Conservation (phyloP, 257 asterid genomes). For the Solanum verrucosum region DNA sequence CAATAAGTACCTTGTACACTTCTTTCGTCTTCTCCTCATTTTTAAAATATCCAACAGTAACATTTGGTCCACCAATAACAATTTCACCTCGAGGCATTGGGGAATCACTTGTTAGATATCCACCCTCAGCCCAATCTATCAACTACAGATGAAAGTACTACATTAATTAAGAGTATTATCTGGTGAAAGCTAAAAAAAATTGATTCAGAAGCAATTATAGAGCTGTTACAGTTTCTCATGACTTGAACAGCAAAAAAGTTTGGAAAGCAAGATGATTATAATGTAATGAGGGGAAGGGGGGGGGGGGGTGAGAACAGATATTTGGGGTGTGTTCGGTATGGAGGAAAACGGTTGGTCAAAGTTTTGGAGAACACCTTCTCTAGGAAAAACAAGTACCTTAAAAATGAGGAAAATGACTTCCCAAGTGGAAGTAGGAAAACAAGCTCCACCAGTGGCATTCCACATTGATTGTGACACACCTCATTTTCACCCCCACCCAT, state of each 20-base stretch:
- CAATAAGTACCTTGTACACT: constrained; percentile 69
- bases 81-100: constrained; percentile 95
- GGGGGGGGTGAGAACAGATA: background rate
- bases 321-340: background rate
- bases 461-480: background rate
- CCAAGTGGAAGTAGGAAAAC: background rate
- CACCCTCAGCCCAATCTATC: constrained; percentile 97
- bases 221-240: background rate
- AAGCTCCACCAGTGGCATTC: background rate
- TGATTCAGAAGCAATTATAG: background rate
- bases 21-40: constrained; percentile 78
- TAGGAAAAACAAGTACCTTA: background rate
- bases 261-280: background rate
- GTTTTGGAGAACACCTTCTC: background rate
- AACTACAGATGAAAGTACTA: constrained; percentile 31
- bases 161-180: background rate
- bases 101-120: constrained; percentile 65
- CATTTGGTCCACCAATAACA: constrained; percentile 90
- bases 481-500: background rate
- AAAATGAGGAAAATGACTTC: background rate
- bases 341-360: background rate
- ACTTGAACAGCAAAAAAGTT: background rate
- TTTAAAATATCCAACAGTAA: constrained; percentile 88
- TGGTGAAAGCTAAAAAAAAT: background rate
- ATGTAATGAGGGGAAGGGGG: background rate